Evolutionary conservation across 345 rosid species (phyloP).

Genomic region (Luvunga scandens): DNA sequence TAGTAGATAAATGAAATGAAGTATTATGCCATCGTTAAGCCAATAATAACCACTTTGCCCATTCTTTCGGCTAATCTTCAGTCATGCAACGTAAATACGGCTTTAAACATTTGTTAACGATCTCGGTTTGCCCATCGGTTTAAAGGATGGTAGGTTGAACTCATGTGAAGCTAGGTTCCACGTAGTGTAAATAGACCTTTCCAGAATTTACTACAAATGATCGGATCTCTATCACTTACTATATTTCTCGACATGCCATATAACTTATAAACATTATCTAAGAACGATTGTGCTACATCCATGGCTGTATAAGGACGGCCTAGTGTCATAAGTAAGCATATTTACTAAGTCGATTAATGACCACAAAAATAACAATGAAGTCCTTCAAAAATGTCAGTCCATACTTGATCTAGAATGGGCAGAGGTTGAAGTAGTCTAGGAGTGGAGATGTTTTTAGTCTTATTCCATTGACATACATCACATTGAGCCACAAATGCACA

Average conservation of each 20-base stretch:
- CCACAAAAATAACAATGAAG: not conserved
- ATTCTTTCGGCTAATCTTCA: too few relatives aligned
- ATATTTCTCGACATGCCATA: not conserved
- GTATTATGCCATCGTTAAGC: too few relatives aligned
- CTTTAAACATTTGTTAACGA: not conserved
- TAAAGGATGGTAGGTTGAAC: not conserved
- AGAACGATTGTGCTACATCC: too few relatives aligned
- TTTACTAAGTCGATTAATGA: not conserved
- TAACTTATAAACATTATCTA: too few relatives aligned
- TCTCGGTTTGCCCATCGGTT: not conserved
- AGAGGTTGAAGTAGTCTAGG: not conserved
- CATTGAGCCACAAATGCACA: not conserved
- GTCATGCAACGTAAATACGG: not conserved
- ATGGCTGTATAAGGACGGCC: too few relatives aligned
- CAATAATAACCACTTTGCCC: too few relatives aligned
- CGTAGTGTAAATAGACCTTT: not conserved
- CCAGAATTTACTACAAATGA: not conserved
- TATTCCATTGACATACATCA: not conserved
- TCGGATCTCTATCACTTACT: not conserved
- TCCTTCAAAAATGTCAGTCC: not conserved
- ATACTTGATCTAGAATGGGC: too few relatives aligned
- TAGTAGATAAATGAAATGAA: not conserved
- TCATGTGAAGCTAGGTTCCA: not conserved
- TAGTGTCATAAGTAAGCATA: not conserved
- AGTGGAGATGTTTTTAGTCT: not conserved